These are phyloP conservation scores for Pseudomassariella vexata DNA, from an alignment of 2,329 filamentous ascomycete species.

Conservation along the genomic window DNA sequence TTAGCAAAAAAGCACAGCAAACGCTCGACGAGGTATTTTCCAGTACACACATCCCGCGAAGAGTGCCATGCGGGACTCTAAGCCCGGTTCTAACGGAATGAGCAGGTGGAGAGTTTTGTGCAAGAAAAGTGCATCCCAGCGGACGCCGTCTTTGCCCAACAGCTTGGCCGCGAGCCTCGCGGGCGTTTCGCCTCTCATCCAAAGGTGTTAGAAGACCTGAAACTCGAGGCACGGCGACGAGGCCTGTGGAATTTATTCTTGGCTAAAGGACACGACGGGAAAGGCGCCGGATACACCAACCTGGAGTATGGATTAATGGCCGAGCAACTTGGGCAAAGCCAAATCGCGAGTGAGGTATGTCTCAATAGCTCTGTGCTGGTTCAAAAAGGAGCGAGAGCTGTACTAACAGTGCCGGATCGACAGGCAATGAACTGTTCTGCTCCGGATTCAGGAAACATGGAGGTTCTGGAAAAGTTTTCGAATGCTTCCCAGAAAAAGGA, in stretches of 20 bases:
- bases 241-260: constrained; percentile 34
- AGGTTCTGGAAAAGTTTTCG: constrained; percentile 46
- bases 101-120: too few relatives aligned
- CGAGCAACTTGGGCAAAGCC: constrained; percentile 38
- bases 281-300: constrained; percentile 37
- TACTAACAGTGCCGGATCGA: background rate
- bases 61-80: too few relatives aligned
- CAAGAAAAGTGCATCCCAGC: too few relatives aligned
- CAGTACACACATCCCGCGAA: too few relatives aligned
- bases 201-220: too few relatives aligned
- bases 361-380: background rate
- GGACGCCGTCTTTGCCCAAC: too few relatives aligned
- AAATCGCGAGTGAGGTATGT: constrained; percentile 29
- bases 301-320: constrained; percentile 38
- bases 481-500: constrained; percentile 41
- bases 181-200: too few relatives aligned
- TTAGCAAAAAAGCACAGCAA: too few relatives aligned
- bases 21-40: too few relatives aligned
- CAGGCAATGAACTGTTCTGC: constrained; percentile 38
- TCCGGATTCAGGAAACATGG: constrained; percentile 46
- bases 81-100: too few relatives aligned
- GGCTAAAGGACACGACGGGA: constrained; percentile 32
- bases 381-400: background rate
- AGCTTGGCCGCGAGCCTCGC: too few relatives aligned
- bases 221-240: too few relatives aligned